A percentile compares a stretch with the other conserved stretches of the same genome.
Conservation (phyloP, 257 asterid genomes). For the Solanum sejunctum region DNA sequence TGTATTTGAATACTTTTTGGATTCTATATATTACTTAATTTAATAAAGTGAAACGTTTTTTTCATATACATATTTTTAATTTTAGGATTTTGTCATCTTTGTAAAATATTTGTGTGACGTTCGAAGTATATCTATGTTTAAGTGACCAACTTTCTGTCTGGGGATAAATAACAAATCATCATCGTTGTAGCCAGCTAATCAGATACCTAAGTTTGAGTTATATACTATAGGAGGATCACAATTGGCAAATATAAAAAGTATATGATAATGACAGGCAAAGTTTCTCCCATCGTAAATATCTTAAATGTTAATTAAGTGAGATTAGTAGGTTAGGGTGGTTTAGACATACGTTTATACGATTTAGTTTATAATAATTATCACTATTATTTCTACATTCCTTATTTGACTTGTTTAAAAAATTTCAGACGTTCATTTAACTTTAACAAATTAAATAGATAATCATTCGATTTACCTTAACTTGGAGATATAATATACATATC, state of each 20-base stretch:
- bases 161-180: background rate
- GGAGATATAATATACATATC: no score
- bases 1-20: background rate
- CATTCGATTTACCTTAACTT: background rate
- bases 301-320: background rate
- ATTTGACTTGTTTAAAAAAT: background rate
- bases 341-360: background rate
- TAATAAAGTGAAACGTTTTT: background rate
- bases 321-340: background rate
- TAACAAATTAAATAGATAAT: background rate
- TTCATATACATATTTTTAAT: background rate
- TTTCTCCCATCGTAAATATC: background rate
- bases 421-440: background rate
- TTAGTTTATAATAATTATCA: background rate
- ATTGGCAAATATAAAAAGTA: background rate
- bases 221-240: no score
- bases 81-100: background rate
- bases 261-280: background rate
- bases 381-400: background rate
- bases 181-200: background rate
- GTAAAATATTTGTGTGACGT: background rate
- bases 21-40: background rate
- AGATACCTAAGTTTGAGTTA: background rate
- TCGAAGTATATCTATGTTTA: background rate
- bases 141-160: background rate